These are phyloP conservation scores for Zygoascus bituminiphila DNA, from an alignment of 805 yeast genomes.

Conservation along the genomic window DNA sequence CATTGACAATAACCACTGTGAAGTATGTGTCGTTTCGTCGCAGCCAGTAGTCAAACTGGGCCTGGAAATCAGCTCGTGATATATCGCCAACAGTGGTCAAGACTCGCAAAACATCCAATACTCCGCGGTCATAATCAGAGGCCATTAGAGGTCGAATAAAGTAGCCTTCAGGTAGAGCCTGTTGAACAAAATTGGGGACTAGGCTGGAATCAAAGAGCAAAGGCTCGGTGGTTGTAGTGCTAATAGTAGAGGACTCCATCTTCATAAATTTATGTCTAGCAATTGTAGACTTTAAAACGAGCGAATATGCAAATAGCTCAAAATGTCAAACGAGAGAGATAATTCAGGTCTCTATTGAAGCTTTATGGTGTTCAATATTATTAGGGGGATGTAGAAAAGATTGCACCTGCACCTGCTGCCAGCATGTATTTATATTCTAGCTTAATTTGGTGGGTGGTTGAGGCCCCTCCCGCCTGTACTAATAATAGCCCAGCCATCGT, in stretches of 20 bases:
- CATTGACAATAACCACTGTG: constrained; percentile 58
- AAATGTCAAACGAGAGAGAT: too few species aligned
- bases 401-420: too few species aligned
- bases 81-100: constrained; percentile 82
- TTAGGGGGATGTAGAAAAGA: too few species aligned
- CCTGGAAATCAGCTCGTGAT: constrained; percentile 39
- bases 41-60: constrained; percentile 53
- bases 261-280: too few species aligned
- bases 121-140: constrained; percentile 55
- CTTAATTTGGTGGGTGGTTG: not conserved
- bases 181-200: constrained; percentile 22
- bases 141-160: constrained; percentile 47
- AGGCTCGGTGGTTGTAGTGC: constrained; percentile 5
- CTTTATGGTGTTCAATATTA: too few species aligned
- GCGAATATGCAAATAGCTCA: too few species aligned
- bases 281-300: too few species aligned
- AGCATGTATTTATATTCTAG: not conserved
- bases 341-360: too few species aligned
- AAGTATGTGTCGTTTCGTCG: constrained; percentile 45
- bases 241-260: not conserved
- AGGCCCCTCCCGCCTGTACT: not conserved
- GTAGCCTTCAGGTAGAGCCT: constrained; percentile 53
- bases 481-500: not conserved
- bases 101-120: constrained; percentile 51
- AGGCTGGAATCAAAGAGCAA: constrained; percentile 19